Evolutionary conservation across 2,329 filamentous ascomycete species (phyloP).

Genomic region (Botrytis tulipae): DNA sequence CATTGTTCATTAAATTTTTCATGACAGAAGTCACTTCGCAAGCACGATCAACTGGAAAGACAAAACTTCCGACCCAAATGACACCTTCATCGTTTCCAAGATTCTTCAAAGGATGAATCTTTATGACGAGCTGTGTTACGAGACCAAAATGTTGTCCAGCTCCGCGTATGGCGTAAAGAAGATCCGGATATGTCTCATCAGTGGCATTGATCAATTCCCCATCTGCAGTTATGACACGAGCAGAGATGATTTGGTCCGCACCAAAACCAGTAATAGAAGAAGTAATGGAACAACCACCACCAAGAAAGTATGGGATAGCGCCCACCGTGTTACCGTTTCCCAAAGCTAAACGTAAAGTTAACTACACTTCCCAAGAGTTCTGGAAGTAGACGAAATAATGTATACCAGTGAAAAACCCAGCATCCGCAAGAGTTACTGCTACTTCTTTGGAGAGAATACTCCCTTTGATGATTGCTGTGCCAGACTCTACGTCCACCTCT

Average conservation of each 20-base stretch:
- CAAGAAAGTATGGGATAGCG: conserved; percentile 31
- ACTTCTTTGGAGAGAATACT: not conserved
- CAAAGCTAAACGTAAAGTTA: conserved; percentile 21
- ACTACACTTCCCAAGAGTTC: too few relatives aligned
- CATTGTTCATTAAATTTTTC: conserved; percentile 18
- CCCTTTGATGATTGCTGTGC: conserved; percentile 22
- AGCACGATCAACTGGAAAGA: conserved; percentile 36
- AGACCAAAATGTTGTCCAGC: conserved; percentile 39
- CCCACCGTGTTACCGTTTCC: conserved; percentile 39
- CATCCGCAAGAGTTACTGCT: not conserved
- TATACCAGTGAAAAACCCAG: conserved; percentile 11
- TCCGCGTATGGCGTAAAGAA: conserved; percentile 37
- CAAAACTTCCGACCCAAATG: conserved; percentile 35
- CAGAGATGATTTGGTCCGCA: conserved; percentile 33
- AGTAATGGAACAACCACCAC: conserved; percentile 20
- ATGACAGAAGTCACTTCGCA: conserved; percentile 35
- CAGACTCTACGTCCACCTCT: conserved; percentile 25
- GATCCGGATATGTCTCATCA: conserved; percentile 22
- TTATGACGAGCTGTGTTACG: conserved; percentile 35
- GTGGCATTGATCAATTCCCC: conserved; percentile 31
- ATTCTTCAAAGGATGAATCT: conserved; percentile 27
- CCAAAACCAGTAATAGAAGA: conserved; percentile 28
- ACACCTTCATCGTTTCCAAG: conserved; percentile 24
- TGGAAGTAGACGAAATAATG: not conserved
- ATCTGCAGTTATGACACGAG: conserved; percentile 34